A percentile compares a stretch with the other conserved stretches of the same genome.
Evolutionary conservation across 306 rosid species (phyloP).

Genomic region (Leucaena leucocephala): DNA sequence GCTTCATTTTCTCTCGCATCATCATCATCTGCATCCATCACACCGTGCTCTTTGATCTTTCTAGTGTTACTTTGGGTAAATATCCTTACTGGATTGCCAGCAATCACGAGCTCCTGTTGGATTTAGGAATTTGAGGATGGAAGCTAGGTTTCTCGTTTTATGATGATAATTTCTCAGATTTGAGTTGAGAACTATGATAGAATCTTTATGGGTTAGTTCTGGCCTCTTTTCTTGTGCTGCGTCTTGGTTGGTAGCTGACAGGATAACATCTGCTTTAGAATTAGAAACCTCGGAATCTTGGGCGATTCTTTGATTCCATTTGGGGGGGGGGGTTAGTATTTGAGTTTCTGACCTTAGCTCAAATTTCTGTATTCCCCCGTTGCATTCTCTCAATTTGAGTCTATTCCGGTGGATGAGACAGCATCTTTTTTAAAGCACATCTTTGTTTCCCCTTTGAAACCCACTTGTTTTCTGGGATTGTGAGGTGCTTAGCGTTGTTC

Average conservation of each 20-base stretch:
- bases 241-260: conserved; percentile 64
- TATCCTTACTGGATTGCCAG: conserved; percentile 35
- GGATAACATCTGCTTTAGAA: conserved; percentile 58
- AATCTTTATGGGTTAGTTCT: conserved; percentile 60
- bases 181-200: conserved; percentile 48
- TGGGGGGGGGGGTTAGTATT: not conserved
- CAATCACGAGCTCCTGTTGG: conserved; percentile 47
- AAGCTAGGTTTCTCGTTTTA: conserved; percentile 37
- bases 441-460: conserved; percentile 16
- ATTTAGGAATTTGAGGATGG: conserved; percentile 40
- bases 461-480: conserved; percentile 42
- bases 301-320: conserved; percentile 66
- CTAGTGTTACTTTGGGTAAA: conserved; percentile 28
- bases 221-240: conserved; percentile 56
- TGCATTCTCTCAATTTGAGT: conserved; percentile 55
- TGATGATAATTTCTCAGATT: conserved; percentile 37
- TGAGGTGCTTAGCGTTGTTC: conserved; percentile 38
- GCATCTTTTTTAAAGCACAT: conserved; percentile 56
- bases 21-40: not conserved
- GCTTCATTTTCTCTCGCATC: conserved; percentile 40
- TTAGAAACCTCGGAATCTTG: conserved; percentile 64
- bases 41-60: conserved; percentile 24
- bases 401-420: conserved; percentile 70
- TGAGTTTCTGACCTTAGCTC: conserved; percentile 39
- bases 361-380: conserved; percentile 36